Conservation (phyloP, 805 yeast species). For the Wickerhamiella dianesei region DNA sequence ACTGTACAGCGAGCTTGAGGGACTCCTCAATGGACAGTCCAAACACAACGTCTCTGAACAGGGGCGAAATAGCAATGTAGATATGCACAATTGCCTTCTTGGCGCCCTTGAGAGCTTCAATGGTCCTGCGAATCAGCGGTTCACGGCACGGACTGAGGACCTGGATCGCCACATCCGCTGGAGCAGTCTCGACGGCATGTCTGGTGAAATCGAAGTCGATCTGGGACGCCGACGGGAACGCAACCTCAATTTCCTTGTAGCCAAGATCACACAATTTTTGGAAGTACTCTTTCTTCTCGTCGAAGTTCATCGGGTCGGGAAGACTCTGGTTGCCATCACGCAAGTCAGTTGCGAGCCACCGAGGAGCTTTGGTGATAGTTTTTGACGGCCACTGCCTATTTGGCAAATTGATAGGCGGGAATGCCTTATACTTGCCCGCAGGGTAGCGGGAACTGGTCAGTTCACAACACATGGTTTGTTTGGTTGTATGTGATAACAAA, state of each 20-base stretch:
- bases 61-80: conserved; percentile 62
- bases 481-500: not conserved
- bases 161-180: conserved; percentile 64
- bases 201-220: conserved; percentile 70
- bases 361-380: conserved; percentile 47
- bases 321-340: conserved; percentile 77
- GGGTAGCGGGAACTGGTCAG: conserved; percentile 1
- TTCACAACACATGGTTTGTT: not conserved
- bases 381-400: conserved; percentile 60
- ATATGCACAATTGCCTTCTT: conserved; percentile 63
- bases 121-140: conserved; percentile 54
- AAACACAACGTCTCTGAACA: conserved; percentile 61
- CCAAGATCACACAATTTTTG: conserved; percentile 57
- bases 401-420: conserved; percentile 40
- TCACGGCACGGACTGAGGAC: conserved; percentile 67
- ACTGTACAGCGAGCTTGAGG: conserved; percentile 45
- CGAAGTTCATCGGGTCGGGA: conserved; percentile 77
- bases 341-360: conserved; percentile 74
- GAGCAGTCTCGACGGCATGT: conserved; percentile 58
- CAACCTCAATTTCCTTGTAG: conserved; percentile 71
- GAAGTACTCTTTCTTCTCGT: conserved; percentile 61
- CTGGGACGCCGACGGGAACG: conserved; percentile 72
- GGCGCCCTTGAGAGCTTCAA: conserved; percentile 62
- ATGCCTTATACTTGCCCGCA: conserved; percentile 41
- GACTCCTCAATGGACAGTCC: conserved; percentile 45